Evolutionary conservation across 768 basidiomycete species (phyloP), one percentile per base, ranked within the genome.

Genomic region (Mycena olivaceomarginata): DNA sequence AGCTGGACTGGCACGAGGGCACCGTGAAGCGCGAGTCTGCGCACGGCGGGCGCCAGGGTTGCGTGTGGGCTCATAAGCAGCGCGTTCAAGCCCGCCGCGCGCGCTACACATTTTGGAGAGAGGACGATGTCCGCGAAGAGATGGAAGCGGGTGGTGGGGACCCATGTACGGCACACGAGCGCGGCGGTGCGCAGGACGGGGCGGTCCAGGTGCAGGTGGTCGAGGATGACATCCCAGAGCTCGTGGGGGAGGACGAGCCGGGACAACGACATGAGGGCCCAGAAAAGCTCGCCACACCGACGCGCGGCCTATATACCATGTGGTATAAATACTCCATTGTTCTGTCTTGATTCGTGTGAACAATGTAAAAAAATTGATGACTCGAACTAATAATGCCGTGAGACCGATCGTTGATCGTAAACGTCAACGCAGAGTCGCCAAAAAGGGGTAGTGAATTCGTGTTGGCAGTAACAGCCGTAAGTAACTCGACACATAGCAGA

Each of bases 151-250:
- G 82, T 76, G 3, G 84, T 78, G 5, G 82, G 82, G n/a, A 81
- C 78, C 83, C 82, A 85, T 13, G 77, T 53, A 3, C 82, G 81
- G 59, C 81, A 83, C 20, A 82, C 79, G 41, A 83, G 77, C 8
- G 79, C 78, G 64, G 82, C 83, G 2, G 77, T 76, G 31, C 65
- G 67, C 39, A 86, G 80, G 16, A 83, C 41, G 2, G 39, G 57
- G 18, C 70, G 70, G 56, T 86, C 82, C 41, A 82, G 75, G 77
- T 86, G 80, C 43, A 86, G 82, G 68, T 80, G 82, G 79, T 86
- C 85, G 76, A 86, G 78, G 53, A 86, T 80, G 63, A 79, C 81
- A 79, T 86, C 84, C 57, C 79, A 78, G 65, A 86, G 79, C 77
- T 86, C 85, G 40, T 76, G 70, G 18, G 85, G 85, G 15, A 85